These are phyloP conservation scores for Tuber umbilicatum DNA, from an alignment of 495 filamentous ascomycete species.

Conservation along the genomic window DNA sequence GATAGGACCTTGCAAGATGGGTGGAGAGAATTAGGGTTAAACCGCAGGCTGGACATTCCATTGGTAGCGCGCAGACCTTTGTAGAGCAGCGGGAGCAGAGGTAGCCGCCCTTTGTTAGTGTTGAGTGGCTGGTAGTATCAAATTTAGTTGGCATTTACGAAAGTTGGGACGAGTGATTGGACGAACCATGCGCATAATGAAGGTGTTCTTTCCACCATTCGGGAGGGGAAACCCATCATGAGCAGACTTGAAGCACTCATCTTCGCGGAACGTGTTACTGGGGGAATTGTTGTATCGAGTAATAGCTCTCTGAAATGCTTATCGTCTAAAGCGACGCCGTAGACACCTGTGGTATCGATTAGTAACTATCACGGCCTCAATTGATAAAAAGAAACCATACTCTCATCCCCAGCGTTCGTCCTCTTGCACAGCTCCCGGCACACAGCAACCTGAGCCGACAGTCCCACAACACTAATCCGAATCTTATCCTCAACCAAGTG, in stretches of 20 bases:
- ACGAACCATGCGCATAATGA: constrained; percentile 66
- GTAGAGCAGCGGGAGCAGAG: constrained; percentile 77
- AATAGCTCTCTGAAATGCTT: constrained; percentile 83
- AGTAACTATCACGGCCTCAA: background rate
- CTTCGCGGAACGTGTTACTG: constrained; percentile 63
- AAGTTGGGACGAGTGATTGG: constrained; percentile 16
- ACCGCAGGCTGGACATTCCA: constrained; percentile 82
- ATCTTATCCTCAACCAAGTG: constrained; percentile 71
- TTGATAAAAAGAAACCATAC: constrained; percentile 29
- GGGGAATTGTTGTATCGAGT: constrained; percentile 80
- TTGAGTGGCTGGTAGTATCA: constrained; percentile 54
- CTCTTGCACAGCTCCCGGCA: constrained; percentile 78
- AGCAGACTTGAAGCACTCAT: constrained; percentile 68
- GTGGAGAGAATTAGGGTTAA: constrained; percentile 95
- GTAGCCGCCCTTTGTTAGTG: constrained; percentile 80
- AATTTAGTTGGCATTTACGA: background rate
- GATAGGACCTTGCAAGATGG: constrained; percentile 87
- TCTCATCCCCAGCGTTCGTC: constrained; percentile 74
- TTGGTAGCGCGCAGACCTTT: constrained; percentile 88
- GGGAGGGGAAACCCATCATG: constrained; percentile 98
- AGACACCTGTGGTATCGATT: constrained; percentile 45
- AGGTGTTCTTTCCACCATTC: constrained; percentile 61
- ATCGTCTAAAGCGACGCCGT: constrained; percentile 81
- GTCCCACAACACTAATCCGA: constrained; percentile 76
- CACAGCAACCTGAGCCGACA: constrained; percentile 85